Evolutionary conservation across 208 protist genomes (phyloP).

Genomic region (Wallacemonas sp.): DNA sequence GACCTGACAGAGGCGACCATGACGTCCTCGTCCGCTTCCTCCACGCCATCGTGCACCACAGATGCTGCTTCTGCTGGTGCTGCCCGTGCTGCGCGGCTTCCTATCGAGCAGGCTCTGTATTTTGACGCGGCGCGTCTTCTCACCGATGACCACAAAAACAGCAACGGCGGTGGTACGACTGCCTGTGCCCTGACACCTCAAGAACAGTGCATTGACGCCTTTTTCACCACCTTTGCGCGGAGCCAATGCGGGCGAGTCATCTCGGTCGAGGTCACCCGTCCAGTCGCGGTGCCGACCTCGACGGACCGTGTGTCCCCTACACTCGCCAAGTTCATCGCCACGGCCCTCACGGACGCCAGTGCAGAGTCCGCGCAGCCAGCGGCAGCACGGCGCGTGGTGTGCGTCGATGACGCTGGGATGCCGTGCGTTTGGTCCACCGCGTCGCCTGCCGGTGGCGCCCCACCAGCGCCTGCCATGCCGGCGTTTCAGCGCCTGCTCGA

Average conservation of each 20-base stretch:
- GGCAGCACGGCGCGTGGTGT: background rate
- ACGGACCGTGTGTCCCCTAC: no score
- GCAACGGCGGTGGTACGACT: no score
- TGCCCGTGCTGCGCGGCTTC: background rate
- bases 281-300: no score
- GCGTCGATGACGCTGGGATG: constrained; percentile 6
- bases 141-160: background rate
- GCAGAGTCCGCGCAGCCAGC: background rate
- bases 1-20: constrained; percentile 22
- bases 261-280: background rate
- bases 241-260: background rate
- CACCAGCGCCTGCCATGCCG: background rate
- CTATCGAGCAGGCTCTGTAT: background rate
- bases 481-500: constrained; percentile 21
- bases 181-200: background rate
- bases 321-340: no score
- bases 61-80: no score
- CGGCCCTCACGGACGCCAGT: no score
- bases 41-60: no score
- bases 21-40: no score
- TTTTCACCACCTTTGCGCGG: background rate
- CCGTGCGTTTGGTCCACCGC: no score
- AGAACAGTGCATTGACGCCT: background rate
- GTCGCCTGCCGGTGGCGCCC: background rate
- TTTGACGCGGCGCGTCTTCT: background rate